phyloP scores from a whole-genome alignment of 805 yeast genomes.

The Teunomyces cretensis region DNA sequence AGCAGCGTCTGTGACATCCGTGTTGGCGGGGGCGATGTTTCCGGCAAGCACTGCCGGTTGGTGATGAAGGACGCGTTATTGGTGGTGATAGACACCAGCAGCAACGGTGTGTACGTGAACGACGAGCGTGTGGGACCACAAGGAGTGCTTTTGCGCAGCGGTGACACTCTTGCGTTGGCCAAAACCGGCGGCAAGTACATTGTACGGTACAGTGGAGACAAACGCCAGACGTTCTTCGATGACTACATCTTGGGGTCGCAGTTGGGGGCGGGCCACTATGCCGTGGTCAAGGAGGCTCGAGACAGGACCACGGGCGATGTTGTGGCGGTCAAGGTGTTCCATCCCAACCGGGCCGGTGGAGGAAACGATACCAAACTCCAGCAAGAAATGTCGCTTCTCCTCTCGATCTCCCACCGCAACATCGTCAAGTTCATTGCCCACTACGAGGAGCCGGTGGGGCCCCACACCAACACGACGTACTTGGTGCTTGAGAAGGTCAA shows the following conservation, averaged over 20 bases:
- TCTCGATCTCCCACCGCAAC: conserved; percentile 67
- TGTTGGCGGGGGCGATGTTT: conserved; percentile 58
- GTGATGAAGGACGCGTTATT: conserved; percentile 3
- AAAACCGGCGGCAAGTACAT: conserved; percentile 47
- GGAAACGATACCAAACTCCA: conserved; percentile 40
- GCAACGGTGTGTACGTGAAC: conserved; percentile 67
- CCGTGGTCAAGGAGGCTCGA: conserved; percentile 72
- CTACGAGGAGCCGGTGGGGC: conserved; percentile 53
- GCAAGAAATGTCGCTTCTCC: conserved; percentile 66
- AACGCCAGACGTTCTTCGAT: conserved; percentile 49
- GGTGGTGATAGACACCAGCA: conserved; percentile 3
- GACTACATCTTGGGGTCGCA: conserved; percentile 56
- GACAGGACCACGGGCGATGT: conserved; percentile 55
- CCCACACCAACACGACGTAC: conserved; percentile 53
- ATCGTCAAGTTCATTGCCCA: conserved; percentile 64
- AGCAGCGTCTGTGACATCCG: conserved; percentile 59
- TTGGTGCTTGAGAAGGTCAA: conserved; percentile 71
- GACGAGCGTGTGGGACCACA: conserved; percentile 52
- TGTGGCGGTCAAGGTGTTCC: conserved; percentile 75
- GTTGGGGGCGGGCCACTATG: conserved; percentile 77
- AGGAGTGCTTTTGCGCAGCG: conserved; percentile 53
- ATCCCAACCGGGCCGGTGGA: conserved; percentile 43
- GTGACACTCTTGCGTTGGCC: conserved; percentile 64
- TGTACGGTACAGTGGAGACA: conserved; percentile 41
- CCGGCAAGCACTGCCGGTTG: conserved; percentile 63